Evolutionary conservation across 805 yeast genomes (phyloP).

Genomic region (Candida manassasensis): DNA sequence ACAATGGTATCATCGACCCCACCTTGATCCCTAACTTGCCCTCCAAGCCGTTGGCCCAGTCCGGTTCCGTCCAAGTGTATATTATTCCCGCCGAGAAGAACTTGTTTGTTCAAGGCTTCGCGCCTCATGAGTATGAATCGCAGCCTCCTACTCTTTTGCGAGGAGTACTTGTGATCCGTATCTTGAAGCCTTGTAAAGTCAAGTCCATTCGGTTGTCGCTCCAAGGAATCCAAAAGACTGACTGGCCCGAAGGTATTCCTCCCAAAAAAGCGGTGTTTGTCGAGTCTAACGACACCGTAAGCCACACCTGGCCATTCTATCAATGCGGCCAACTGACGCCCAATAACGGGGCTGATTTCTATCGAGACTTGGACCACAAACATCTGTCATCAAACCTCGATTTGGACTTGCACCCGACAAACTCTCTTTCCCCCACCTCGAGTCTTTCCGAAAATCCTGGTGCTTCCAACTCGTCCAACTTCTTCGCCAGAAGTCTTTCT

Average conservation of each 20-base stretch:
- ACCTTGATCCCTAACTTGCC: slow-evolving; percentile 44
- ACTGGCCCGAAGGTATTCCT: slow-evolving; percentile 98
- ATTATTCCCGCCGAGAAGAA: slow-evolving; percentile 75
- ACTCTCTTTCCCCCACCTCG: slow-evolving; percentile 2
- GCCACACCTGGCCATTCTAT: slow-evolving; percentile 92
- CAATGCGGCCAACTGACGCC: slow-evolving; percentile 15
- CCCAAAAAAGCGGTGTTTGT: slow-evolving; percentile 67
- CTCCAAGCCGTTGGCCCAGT: slow-evolving; percentile 53
- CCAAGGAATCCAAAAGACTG: slow-evolving; percentile 70
- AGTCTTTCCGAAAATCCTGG: neutral
- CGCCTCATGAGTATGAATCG: slow-evolving; percentile 53
- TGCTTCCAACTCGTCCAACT: slow-evolving; percentile 13
- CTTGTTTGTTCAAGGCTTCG: slow-evolving; percentile 79
- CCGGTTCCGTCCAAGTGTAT: slow-evolving; percentile 65
- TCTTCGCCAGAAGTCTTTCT: slow-evolving; percentile 21
- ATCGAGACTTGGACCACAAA: slow-evolving; percentile 21
- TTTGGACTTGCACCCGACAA: slow-evolving; percentile 5
- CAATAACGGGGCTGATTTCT: slow-evolving; percentile 48
- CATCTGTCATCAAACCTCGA: neutral
- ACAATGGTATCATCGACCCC: slow-evolving; percentile 6
- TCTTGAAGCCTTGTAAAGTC: slow-evolving; percentile 67
- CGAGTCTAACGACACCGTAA: slow-evolving; percentile 63
- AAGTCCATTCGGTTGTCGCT: slow-evolving; percentile 59
- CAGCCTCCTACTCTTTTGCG: slow-evolving; percentile 77
- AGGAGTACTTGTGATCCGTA: slow-evolving; percentile 69